Conservation (phyloP, 768 basidiomycete genomes). For the Xerocomellus dryophilus region DNA sequence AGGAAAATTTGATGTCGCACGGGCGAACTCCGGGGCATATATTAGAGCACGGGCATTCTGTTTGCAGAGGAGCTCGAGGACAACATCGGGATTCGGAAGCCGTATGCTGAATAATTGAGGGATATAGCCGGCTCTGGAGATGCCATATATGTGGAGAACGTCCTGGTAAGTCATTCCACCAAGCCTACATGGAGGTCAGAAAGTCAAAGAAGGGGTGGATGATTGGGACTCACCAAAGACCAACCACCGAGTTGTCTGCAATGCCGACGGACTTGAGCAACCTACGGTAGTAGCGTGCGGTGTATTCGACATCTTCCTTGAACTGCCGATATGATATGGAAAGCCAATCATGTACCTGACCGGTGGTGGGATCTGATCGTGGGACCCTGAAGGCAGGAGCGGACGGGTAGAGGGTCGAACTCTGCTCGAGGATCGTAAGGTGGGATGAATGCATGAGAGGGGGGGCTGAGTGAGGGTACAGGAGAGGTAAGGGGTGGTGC, state of each 20-base stretch:
- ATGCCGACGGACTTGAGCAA: constrained; percentile 47
- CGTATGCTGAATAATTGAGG: constrained; percentile 77
- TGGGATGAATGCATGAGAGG: constrained; percentile 43
- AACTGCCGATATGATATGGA: constrained; percentile 66
- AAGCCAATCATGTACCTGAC: constrained; percentile 50
- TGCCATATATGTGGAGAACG: constrained; percentile 68
- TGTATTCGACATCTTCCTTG: constrained; percentile 58
- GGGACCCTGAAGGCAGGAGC: constrained; percentile 63
- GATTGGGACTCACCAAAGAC: constrained; percentile 58
- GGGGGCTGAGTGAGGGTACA: constrained; percentile 3
- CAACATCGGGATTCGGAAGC: constrained; percentile 68
- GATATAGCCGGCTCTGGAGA: constrained; percentile 73
- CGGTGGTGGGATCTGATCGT: constrained; percentile 40
- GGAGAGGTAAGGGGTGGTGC: neutral
- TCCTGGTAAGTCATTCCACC: constrained; percentile 71
- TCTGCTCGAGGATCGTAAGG: constrained; percentile 59
- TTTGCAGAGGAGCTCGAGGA: constrained; percentile 65
- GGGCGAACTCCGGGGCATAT: constrained; percentile 55
- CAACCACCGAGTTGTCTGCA: constrained; percentile 57
- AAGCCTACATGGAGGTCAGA: constrained; percentile 46
- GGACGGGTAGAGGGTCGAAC: constrained; percentile 47
- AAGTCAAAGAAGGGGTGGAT: neutral
- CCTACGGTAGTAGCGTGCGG: constrained; percentile 61
- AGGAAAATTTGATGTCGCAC: constrained; percentile 42
- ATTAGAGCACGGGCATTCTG: constrained; percentile 64